Conservation (phyloP, 495 filamentous ascomycete genomes). For the Trichoderma orchidacearum region DNA sequence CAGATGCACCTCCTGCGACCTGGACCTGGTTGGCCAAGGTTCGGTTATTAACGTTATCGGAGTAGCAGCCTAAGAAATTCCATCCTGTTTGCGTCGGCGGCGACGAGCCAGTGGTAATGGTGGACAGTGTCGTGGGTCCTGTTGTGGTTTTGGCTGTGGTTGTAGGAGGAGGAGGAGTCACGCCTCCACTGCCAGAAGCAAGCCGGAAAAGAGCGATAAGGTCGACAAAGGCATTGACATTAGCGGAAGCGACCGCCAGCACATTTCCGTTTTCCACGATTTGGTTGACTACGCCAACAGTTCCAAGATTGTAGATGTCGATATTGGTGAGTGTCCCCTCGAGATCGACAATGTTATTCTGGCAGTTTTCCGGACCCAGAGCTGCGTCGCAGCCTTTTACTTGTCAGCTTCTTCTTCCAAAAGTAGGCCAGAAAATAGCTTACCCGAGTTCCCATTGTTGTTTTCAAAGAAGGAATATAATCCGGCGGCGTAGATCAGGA, state of each 20-base stretch:
- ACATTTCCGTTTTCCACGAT: not conserved
- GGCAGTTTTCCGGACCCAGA: constrained; percentile 61
- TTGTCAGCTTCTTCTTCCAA: not conserved
- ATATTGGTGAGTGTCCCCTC: constrained; percentile 44
- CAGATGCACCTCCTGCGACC: constrained; percentile 6
- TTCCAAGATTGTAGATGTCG: constrained; percentile 45
- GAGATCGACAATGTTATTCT: constrained; percentile 75
- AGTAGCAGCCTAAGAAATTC: not conserved
- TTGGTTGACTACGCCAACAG: not conserved
- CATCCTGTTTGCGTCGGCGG: constrained; percentile 3
- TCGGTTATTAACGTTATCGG: constrained; percentile 7
- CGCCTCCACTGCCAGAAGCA: not conserved
- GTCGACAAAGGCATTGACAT: not conserved
- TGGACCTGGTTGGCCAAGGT: constrained; percentile 7
- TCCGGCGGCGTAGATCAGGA: constrained; percentile 55
- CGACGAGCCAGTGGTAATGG: constrained; percentile 1
- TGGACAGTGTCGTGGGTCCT: not conserved
- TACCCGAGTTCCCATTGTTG: constrained; percentile 19
- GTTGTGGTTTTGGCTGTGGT: not conserved
- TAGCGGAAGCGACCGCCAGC: not conserved
- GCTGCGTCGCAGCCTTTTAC: not conserved
- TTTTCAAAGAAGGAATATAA: constrained; percentile 47
- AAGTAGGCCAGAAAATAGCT: not conserved
- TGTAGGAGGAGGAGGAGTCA: constrained; percentile 1
- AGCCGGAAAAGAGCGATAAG: not conserved